Evolutionary conservation across 805 yeast genomes (phyloP).

Genomic region (Yamadazyma endophytica): DNA sequence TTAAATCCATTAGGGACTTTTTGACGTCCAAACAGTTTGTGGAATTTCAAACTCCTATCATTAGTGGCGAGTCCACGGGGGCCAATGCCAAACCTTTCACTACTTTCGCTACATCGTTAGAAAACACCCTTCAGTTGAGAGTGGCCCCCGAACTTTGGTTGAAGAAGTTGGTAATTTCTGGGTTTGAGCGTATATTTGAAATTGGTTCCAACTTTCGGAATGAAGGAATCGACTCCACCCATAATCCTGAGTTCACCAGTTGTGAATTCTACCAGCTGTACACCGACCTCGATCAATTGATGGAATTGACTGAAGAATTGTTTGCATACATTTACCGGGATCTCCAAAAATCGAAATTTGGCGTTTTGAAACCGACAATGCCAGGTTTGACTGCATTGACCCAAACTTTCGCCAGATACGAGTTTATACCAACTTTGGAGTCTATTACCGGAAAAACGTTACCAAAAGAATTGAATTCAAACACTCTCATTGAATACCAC

Average conservation of each 20-base stretch:
- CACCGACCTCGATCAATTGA: slow-evolving; percentile 62
- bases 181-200: slow-evolving; percentile 84
- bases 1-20: slow-evolving; percentile 53
- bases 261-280: slow-evolving; percentile 85
- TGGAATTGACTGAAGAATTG: slow-evolving; percentile 58
- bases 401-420: slow-evolving; percentile 35
- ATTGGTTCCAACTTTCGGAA: slow-evolving; percentile 84
- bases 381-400: slow-evolving; percentile 13
- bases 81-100: slow-evolving; percentile 89
- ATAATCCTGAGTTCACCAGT: slow-evolving; percentile 90
- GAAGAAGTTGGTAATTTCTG: slow-evolving; percentile 75
- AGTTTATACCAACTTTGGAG: slow-evolving; percentile 67
- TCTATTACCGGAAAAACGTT: slow-evolving; percentile 42
- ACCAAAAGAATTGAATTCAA: slow-evolving; percentile 42
- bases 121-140: slow-evolving; percentile 48
- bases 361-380: slow-evolving; percentile 6
- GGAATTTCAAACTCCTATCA: slow-evolving; percentile 87
- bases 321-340: slow-evolving; percentile 37
- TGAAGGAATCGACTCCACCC: slow-evolving; percentile 90
- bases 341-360: slow-evolving; percentile 13
- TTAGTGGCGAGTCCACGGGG: slow-evolving; percentile 73
- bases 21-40: slow-evolving; percentile 54
- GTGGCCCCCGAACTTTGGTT: slow-evolving; percentile 97
- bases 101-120: slow-evolving; percentile 36
- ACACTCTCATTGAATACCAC: slow-evolving; percentile 39